phyloP scores from a whole-genome alignment of 352 stramenopile genomes.

The Pythium dissotocum region DNA sequence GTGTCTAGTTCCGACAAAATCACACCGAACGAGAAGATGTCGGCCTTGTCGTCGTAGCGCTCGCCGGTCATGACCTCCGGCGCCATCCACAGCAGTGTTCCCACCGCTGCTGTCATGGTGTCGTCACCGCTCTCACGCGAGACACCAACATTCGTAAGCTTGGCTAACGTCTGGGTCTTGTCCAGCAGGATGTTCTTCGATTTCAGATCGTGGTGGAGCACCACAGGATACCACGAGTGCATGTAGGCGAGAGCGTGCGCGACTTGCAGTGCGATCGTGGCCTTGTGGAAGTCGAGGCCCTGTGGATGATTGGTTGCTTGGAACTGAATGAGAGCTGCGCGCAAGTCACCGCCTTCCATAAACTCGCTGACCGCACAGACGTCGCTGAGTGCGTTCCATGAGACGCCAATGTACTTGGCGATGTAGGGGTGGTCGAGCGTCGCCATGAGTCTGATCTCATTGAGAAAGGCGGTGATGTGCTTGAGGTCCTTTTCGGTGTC shows the following conservation, averaged over 20 bases:
- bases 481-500: slow-evolving; percentile 2
- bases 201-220: slow-evolving; percentile 23
- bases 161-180: slow-evolving; percentile 26
- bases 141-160: slow-evolving; percentile 43
- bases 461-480: slow-evolving; percentile 22
- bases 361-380: slow-evolving; percentile 33
- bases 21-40: slow-evolving; percentile 29
- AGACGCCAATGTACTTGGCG: slow-evolving; percentile 30
- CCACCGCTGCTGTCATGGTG: slow-evolving; percentile 30
- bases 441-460: slow-evolving; percentile 29
- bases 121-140: slow-evolving; percentile 28
- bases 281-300: slow-evolving; percentile 27
- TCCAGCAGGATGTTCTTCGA: slow-evolving; percentile 29
- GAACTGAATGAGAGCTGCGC: slow-evolving; percentile 17
- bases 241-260: slow-evolving; percentile 33
- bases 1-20: slow-evolving; percentile 28
- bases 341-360: slow-evolving; percentile 34
- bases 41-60: slow-evolving; percentile 27
- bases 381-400: slow-evolving; percentile 31
- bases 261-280: slow-evolving; percentile 30
- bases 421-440: slow-evolving; percentile 30
- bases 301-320: slow-evolving; percentile 8
- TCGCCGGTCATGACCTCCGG: slow-evolving; percentile 5
- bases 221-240: slow-evolving; percentile 31
- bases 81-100: slow-evolving; percentile 27